Conservation (phyloP, 164 flowering plant genomes). For the Magnolia sinica region DNA sequence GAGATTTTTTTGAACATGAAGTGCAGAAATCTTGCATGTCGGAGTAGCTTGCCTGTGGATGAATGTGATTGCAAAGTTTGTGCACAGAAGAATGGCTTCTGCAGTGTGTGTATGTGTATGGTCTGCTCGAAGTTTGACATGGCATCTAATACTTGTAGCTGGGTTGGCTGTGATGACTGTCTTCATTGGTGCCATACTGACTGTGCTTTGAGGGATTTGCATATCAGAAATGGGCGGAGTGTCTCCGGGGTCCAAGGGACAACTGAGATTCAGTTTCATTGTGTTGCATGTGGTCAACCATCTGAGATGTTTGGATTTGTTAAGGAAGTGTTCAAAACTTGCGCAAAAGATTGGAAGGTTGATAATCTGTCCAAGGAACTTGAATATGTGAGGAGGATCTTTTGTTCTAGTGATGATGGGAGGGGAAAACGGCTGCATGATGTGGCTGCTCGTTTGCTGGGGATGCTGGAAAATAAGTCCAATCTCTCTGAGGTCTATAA, state of each 20-base stretch:
- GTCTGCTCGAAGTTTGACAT: constrained; percentile 85
- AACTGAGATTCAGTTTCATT: constrained; percentile 83
- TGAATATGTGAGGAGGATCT: constrained; percentile 78
- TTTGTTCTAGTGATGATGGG: constrained; percentile 58
- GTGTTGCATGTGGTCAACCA: constrained; percentile 90
- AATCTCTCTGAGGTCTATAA: constrained; percentile 64
- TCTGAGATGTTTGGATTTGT: constrained; percentile 99
- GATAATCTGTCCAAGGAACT: constrained; percentile 73
- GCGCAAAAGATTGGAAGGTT: constrained; percentile 73
- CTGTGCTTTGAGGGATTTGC: constrained; percentile 68
- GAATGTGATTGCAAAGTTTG: constrained; percentile 96
- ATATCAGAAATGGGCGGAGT: constrained; percentile 71
- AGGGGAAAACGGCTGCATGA: constrained; percentile 65
- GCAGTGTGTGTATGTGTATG: constrained; percentile 93
- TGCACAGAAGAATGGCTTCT: constrained; percentile 69
- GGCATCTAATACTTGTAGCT: constrained; percentile 90
- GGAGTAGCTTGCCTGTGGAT: constrained; percentile 72
- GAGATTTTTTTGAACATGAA: constrained; percentile 67
- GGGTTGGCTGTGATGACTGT: constrained; percentile 99
- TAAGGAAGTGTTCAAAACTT: constrained; percentile 80
- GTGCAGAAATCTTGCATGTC: constrained; percentile 72
- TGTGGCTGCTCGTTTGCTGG: constrained; percentile 57
- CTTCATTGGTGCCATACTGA: constrained; percentile 95
- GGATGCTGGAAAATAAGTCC: constrained; percentile 47
- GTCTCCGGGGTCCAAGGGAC: constrained; percentile 41